phyloP scores from a whole-genome alignment of 2,329 filamentous ascomycete genomes.

The Dothidotthia symphoricarpi region DNA sequence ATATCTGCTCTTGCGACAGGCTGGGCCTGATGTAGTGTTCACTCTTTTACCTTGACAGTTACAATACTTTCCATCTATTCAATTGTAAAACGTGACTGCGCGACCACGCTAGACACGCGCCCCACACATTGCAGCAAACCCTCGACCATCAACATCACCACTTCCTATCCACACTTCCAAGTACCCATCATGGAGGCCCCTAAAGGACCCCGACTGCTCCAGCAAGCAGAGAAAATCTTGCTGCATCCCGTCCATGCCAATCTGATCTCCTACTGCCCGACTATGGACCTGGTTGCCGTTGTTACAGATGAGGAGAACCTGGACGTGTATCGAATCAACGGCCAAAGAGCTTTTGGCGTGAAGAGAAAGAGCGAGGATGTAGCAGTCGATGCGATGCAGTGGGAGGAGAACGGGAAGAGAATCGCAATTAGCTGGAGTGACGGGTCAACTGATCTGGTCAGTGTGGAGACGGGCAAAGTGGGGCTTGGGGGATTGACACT shows the following conservation, averaged over 20 bases:
- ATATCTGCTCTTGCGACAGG: too few relatives aligned
- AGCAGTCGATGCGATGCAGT: conserved; percentile 42
- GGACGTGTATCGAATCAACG: conserved; percentile 74
- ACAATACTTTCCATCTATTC: neutral
- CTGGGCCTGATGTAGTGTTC: too few relatives aligned
- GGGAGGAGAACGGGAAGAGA: conserved; percentile 61
- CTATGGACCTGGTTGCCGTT: conserved; percentile 78
- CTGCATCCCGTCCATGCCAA: conserved; percentile 52
- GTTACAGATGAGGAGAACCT: conserved; percentile 68
- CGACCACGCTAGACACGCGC: conserved; percentile 21
- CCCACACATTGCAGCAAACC: too few relatives aligned
- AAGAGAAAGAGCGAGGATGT: conserved; percentile 41
- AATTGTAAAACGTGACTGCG: conserved; percentile 22
- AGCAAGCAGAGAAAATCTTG: conserved; percentile 45
- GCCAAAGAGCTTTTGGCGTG: conserved; percentile 64
- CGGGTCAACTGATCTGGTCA: conserved; percentile 72
- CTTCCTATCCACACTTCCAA: too few relatives aligned
- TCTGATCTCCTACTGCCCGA: conserved; percentile 74
- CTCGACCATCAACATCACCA: too few relatives aligned
- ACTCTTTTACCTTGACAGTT: neutral
- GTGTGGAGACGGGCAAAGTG: conserved; percentile 76
- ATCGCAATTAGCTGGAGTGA: conserved; percentile 84
- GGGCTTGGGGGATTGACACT: conserved; percentile 58
- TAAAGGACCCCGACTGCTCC: conserved; percentile 26
- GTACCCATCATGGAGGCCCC: conserved; percentile 13